Conservation (phyloP, 352 stramenopile genomes). For the Globisporangium paddicum region DNA sequence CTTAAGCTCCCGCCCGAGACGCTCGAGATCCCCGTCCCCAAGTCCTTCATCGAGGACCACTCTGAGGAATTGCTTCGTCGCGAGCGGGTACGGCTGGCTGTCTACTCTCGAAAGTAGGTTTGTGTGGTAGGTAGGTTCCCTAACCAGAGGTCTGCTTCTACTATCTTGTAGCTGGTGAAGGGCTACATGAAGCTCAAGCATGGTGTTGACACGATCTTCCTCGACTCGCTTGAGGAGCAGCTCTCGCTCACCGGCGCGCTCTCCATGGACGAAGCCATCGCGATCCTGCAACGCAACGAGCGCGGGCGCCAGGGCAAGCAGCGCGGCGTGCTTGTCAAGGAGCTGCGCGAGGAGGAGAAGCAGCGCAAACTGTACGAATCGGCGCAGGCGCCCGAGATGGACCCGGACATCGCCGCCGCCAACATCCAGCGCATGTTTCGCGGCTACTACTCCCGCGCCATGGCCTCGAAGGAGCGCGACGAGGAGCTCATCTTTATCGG, state of each 20-base stretch:
- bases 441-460: constrained; percentile 67
- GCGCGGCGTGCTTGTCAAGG: constrained; percentile 77
- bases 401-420: constrained; percentile 87
- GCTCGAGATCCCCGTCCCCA: constrained; percentile 87
- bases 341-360: constrained; percentile 83
- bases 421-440: constrained; percentile 91
- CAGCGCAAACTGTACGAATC: constrained; percentile 74
- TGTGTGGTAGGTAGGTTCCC: background rate
- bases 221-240: constrained; percentile 45
- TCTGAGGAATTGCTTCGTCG: constrained; percentile 50
- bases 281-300: constrained; percentile 89
- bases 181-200: constrained; percentile 90
- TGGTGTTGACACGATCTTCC: constrained; percentile 56
- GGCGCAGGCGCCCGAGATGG: constrained; percentile 69
- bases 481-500: constrained; percentile 91
- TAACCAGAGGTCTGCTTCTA: background rate
- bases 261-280: constrained; percentile 78
- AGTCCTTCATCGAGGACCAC: constrained; percentile 88
- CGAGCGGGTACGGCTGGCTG: constrained; percentile 35
- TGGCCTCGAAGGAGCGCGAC: constrained; percentile 63
- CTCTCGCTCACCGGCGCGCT: constrained; percentile 23
- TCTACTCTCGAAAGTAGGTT: background rate
- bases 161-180: constrained; percentile 49
- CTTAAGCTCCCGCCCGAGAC: constrained; percentile 91
- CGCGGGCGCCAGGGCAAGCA: constrained; percentile 84